Evolutionary conservation across 805 yeast species (phyloP).

Genomic region (Candida khao-thaluensis): DNA sequence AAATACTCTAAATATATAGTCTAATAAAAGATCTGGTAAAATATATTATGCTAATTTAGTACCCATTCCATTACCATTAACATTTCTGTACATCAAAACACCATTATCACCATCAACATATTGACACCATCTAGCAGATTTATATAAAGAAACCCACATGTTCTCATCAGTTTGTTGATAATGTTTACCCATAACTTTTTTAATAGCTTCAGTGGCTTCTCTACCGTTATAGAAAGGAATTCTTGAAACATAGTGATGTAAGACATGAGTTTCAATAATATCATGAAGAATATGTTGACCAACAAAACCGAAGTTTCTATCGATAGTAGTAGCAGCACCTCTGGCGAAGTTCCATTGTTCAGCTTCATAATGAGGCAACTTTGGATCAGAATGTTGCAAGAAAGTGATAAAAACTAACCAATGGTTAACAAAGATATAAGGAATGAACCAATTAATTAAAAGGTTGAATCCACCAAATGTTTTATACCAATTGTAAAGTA

Average conservation of each 20-base stretch:
- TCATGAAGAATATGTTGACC: constrained; percentile 83
- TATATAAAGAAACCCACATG: constrained; percentile 71
- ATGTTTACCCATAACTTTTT: constrained; percentile 82
- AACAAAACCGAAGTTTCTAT: constrained; percentile 76
- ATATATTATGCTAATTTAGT: constrained; percentile 9
- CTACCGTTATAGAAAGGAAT: constrained; percentile 89
- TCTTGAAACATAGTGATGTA: constrained; percentile 80
- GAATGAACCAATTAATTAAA: constrained; percentile 69
- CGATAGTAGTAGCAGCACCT: constrained; percentile 89
- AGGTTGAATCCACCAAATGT: constrained; percentile 62
- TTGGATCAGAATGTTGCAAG: constrained; percentile 79
- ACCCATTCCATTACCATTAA: constrained; percentile 48
- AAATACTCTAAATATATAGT: neutral
- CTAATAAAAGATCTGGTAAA: too few species aligned
- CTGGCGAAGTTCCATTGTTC: constrained; percentile 80
- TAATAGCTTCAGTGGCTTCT: constrained; percentile 73
- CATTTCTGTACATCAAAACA: constrained; percentile 71
- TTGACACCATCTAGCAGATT: constrained; percentile 63
- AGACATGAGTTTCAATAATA: constrained; percentile 86
- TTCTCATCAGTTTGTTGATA: constrained; percentile 66
- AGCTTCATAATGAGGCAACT: constrained; percentile 77
- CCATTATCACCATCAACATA: constrained; percentile 73
- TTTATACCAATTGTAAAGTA: constrained; percentile 59
- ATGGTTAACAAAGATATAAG: constrained; percentile 80
- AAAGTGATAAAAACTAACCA: constrained; percentile 87